These are phyloP conservation scores for Curvularia sp. DNA, from an alignment of 2,329 filamentous ascomycete genomes.

Conservation along the genomic window DNA sequence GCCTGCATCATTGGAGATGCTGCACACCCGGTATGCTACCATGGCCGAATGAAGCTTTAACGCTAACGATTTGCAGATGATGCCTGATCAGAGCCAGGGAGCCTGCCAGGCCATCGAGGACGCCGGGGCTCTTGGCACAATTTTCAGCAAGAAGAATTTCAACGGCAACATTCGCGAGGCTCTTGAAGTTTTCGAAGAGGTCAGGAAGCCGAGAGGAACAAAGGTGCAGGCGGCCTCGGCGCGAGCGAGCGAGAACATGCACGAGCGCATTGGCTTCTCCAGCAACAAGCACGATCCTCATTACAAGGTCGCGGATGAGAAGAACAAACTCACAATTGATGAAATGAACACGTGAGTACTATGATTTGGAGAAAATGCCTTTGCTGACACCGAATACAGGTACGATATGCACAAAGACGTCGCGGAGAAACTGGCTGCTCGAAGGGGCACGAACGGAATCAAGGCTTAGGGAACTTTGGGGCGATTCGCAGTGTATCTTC, in stretches of 20 bases:
- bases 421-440: conserved; percentile 1
- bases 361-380: neutral
- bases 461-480: neutral
- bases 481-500: neutral
- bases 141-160: conserved; percentile 62
- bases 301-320: conserved; percentile 69
- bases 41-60: neutral
- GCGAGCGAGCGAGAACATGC: conserved; percentile 49
- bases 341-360: conserved; percentile 64
- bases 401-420: conserved; percentile 7
- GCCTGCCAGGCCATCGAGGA: conserved; percentile 74
- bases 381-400: conserved; percentile 28
- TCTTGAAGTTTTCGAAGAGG: conserved; percentile 46
- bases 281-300: conserved; percentile 63
- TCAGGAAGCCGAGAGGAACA: conserved; percentile 49
- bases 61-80: conserved; percentile 56
- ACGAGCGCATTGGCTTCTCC: conserved; percentile 63
- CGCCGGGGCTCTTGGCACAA: conserved; percentile 66
- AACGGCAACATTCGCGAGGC: conserved; percentile 43
- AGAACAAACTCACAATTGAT: conserved; percentile 69
- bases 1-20: conserved; percentile 70
- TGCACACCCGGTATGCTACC: conserved; percentile 63
- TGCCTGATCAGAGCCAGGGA: conserved; percentile 73
- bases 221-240: conserved; percentile 50
- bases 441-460: neutral